Conservation (phyloP, 2,329 filamentous ascomycete genomes). For the Diaporthe ampelina region DNA sequence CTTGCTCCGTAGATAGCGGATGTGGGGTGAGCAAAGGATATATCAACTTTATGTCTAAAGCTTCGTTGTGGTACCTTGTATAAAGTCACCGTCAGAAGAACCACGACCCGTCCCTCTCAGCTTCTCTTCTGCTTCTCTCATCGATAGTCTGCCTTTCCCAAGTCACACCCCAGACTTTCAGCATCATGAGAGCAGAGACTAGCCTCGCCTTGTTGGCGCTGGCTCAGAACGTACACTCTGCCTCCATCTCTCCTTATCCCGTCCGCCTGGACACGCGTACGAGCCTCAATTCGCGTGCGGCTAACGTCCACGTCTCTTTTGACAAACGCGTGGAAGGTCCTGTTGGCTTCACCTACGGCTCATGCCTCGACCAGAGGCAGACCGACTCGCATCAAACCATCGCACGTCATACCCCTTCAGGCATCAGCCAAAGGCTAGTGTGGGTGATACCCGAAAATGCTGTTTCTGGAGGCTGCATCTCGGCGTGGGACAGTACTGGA, state of each 20-base stretch:
- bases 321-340: slow-evolving; percentile 45
- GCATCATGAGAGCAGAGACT: background rate
- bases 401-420: slow-evolving; percentile 39
- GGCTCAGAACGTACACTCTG: slow-evolving; percentile 19
- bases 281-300: slow-evolving; percentile 50
- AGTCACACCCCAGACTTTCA: slow-evolving; percentile 34
- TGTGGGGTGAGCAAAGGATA: background rate
- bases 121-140: background rate
- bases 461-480: slow-evolving; percentile 55
- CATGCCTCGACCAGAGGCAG: slow-evolving; percentile 45
- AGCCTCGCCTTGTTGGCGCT: slow-evolving; percentile 16
- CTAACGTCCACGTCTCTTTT: slow-evolving; percentile 51
- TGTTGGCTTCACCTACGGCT: slow-evolving; percentile 52
- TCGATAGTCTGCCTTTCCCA: slow-evolving; percentile 2
- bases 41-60: background rate
- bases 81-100: background rate
- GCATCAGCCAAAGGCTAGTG: slow-evolving; percentile 49
- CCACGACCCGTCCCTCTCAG: background rate
- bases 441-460: slow-evolving; percentile 52
- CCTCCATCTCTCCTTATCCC: slow-evolving; percentile 43
- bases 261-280: slow-evolving; percentile 53
- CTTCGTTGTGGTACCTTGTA: no score
- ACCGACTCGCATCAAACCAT: slow-evolving; percentile 49
- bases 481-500: slow-evolving; percentile 53
- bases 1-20: background rate